Percentiles rank a stretch among this genome's conserved stretches.
These are phyloP conservation scores for Isatis tinctoria DNA, from an alignment of 345 rosid genomes.

Conservation along the genomic window DNA sequence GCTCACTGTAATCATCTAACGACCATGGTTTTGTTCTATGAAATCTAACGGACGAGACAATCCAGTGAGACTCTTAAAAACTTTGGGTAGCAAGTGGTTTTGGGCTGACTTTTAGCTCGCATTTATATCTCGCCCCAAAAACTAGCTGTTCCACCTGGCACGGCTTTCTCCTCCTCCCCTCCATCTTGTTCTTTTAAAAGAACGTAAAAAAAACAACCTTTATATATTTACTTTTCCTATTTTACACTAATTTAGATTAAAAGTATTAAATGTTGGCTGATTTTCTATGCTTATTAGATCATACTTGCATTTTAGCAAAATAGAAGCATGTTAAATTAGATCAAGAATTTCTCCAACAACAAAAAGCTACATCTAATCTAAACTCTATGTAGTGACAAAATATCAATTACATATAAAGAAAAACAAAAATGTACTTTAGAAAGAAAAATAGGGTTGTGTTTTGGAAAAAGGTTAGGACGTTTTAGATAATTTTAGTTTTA, in stretches of 20 bases:
- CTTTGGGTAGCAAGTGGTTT: constrained; percentile 21
- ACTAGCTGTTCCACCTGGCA: constrained; percentile 17
- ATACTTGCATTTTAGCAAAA: not conserved
- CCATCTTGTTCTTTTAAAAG: no score
- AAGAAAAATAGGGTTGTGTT: not conserved
- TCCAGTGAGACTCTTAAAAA: not conserved
- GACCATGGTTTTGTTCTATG: constrained; percentile 5
- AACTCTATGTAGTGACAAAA: not conserved
- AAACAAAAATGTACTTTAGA: not conserved
- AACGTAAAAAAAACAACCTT: not conserved
- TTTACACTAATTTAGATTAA: no score
- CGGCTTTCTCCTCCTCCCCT: no score
- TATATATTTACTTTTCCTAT: no score
- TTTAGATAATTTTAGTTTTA: not conserved
- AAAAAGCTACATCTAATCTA: not conserved
- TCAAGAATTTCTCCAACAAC: not conserved
- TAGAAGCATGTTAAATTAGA: not conserved
- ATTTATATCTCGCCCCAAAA: constrained; percentile 28
- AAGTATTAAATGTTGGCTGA: no score
- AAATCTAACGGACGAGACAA: constrained; percentile 8
- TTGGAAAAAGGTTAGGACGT: not conserved
- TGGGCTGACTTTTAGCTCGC: constrained; percentile 13
- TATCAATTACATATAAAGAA: not conserved
- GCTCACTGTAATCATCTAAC: not conserved
- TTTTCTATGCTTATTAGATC: not conserved